These are phyloP conservation scores for Parathielavia appendiculata DNA, from an alignment of 495 filamentous ascomycete genomes.

Conservation along the genomic window DNA sequence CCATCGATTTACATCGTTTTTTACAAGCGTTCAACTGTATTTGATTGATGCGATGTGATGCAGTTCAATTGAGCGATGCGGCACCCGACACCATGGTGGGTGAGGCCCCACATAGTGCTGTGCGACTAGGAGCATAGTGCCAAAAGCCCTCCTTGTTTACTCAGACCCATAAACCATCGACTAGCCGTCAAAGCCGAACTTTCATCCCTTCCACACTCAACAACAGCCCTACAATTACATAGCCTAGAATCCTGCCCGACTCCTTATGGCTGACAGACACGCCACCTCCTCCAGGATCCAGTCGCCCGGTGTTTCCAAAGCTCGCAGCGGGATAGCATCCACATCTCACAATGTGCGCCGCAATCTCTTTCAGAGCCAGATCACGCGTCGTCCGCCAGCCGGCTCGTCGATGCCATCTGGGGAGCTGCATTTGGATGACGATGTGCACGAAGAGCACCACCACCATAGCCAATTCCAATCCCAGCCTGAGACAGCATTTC, in stretches of 20 bases:
- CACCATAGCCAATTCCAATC: conserved; percentile 9
- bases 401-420: conserved; percentile 37
- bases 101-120: too few relatives aligned
- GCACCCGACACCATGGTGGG: too few relatives aligned
- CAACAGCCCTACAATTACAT: not conserved
- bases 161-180: not conserved
- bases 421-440: conserved; percentile 32
- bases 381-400: conserved; percentile 61
- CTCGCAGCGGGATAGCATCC: conserved; percentile 9
- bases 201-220: not conserved
- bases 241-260: not conserved
- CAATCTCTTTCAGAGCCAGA: conserved; percentile 68
- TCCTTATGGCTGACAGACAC: conserved; percentile 12
- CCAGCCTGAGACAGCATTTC: conserved; percentile 22
- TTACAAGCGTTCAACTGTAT: too few relatives aligned
- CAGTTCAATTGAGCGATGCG: too few relatives aligned
- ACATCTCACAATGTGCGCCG: conserved; percentile 48
- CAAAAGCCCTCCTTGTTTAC: too few relatives aligned
- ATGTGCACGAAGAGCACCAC: conserved; percentile 22
- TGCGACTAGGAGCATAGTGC: too few relatives aligned
- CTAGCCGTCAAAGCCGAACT: not conserved
- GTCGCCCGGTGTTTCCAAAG: conserved; percentile 7
- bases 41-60: too few relatives aligned
- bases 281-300: conserved; percentile 4
- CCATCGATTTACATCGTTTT: too few relatives aligned